These are phyloP conservation scores for Elsinoe arachidis DNA, from an alignment of 2,329 filamentous ascomycete species.

Conservation along the genomic window DNA sequence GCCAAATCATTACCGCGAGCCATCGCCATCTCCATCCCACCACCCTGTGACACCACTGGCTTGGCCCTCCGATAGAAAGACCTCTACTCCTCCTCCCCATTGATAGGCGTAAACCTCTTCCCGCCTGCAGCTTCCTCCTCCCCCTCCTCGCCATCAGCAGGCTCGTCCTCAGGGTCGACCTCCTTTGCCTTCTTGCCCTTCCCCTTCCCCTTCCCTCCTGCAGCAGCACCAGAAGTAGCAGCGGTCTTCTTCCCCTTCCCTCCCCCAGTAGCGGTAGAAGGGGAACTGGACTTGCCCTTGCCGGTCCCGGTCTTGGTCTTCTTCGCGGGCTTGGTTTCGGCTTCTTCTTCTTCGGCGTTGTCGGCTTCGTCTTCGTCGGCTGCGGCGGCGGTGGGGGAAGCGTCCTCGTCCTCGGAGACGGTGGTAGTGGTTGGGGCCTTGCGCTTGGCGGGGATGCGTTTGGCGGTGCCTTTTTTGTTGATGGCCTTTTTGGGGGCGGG, in stretches of 20 bases:
- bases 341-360: neutral
- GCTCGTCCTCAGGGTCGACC: neutral
- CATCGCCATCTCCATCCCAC: no score
- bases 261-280: neutral
- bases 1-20: neutral
- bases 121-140: neutral
- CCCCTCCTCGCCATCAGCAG: neutral
- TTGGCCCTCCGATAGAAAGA: neutral
- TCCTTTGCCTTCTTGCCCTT: neutral
- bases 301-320: neutral
- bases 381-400: neutral
- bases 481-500: neutral
- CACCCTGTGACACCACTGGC: neutral
- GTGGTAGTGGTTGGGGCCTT: neutral
- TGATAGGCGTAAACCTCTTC: neutral
- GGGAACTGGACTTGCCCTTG: neutral
- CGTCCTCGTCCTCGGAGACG: no score
- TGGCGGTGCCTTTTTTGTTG: conserved; percentile 8
- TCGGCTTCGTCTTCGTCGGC: neutral
- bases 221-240: no score
- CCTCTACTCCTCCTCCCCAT: neutral
- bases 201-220: neutral
- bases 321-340: neutral
- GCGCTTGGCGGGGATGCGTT: neutral
- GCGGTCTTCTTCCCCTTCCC: conserved; percentile 1